A percentile compares a stretch with the other conserved stretches of the same genome.
Evolutionary conservation across 2,329 filamentous ascomycete genomes (phyloP).

Genomic region (Elsinoe arachidis): DNA sequence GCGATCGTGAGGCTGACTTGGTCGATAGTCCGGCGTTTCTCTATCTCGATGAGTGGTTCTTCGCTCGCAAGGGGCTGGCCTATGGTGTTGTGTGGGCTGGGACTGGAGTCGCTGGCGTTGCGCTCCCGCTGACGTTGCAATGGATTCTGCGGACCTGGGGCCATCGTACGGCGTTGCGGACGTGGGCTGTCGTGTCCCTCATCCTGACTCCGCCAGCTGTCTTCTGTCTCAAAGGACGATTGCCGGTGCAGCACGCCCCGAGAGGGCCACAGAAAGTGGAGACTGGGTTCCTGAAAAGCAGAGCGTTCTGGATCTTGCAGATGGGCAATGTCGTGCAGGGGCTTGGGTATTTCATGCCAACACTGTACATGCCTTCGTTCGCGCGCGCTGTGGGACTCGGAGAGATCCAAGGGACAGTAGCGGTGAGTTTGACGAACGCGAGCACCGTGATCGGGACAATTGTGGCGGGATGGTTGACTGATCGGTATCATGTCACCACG

Average conservation of each 20-base stretch:
- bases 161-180: slow-evolving; percentile 35
- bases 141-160: slow-evolving; percentile 33
- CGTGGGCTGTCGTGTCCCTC: slow-evolving; percentile 24
- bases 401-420: slow-evolving; percentile 28
- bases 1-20: no score
- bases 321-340: slow-evolving; percentile 34
- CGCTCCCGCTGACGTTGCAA: slow-evolving; percentile 36
- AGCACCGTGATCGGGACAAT: slow-evolving; percentile 31
- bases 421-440: slow-evolving; percentile 33
- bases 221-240: slow-evolving; percentile 21
- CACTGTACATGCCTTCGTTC: slow-evolving; percentile 36
- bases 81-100: slow-evolving; percentile 40
- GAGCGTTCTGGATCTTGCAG: slow-evolving; percentile 37
- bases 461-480: slow-evolving; percentile 32
- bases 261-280: slow-evolving; percentile 25
- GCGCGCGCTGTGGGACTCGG: slow-evolving; percentile 31
- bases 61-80: slow-evolving; percentile 41
- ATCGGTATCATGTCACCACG: slow-evolving; percentile 33
- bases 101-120: slow-evolving; percentile 36
- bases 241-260: slow-evolving; percentile 19
- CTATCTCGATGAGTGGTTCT: slow-evolving; percentile 44
- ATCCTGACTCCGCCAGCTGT: slow-evolving; percentile 11
- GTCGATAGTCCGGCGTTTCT: slow-evolving; percentile 31
- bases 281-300: slow-evolving; percentile 28
- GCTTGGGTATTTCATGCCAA: slow-evolving; percentile 37